phyloP scores from a whole-genome alignment of 2,329 filamentous ascomycete species.

The Hypoxylon sp. region DNA sequence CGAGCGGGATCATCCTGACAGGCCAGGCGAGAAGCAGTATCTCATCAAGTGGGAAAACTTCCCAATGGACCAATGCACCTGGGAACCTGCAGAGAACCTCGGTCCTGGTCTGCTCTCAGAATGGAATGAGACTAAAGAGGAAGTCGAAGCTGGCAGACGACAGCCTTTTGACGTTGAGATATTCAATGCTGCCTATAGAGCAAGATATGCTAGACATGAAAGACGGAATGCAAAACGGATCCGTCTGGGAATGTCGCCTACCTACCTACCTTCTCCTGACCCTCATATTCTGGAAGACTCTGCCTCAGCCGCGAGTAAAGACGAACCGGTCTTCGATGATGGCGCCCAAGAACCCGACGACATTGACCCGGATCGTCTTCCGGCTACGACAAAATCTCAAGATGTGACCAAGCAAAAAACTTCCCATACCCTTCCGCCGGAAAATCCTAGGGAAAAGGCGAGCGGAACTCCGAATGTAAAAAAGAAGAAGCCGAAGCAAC shows the following conservation, averaged over 20 bases:
- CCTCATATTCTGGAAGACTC: conserved; percentile 30
- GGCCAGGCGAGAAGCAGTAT: conserved; percentile 59
- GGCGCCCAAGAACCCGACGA: conserved; percentile 47
- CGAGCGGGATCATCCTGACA: conserved; percentile 54
- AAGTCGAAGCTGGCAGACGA: conserved; percentile 52
- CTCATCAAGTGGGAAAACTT: conserved; percentile 76
- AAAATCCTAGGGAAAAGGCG: conserved; percentile 13
- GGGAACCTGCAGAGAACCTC: conserved; percentile 65
- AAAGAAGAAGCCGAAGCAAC: conserved; percentile 29
- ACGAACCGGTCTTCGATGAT: conserved; percentile 43
- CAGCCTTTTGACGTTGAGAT: conserved; percentile 56
- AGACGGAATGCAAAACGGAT: conserved; percentile 61
- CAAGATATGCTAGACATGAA: conserved; percentile 56
- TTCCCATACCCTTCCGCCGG: conserved; percentile 34
- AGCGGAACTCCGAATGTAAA: conserved; percentile 9
- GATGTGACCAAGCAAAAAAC: conserved; percentile 44
- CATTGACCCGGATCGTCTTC: conserved; percentile 20
- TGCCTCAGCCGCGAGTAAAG: conserved; percentile 15
- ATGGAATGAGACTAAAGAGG: conserved; percentile 61
- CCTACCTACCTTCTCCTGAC: conserved; percentile 35
- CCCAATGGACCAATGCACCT: conserved; percentile 66
- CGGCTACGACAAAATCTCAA: conserved; percentile 19
- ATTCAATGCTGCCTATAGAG: conserved; percentile 55
- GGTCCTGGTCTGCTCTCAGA: conserved; percentile 54
- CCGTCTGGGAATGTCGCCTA: conserved; percentile 53